Evolutionary conservation across 176 grass and related monocot species (phyloP).

Genomic region (Lolium rigidum): DNA sequence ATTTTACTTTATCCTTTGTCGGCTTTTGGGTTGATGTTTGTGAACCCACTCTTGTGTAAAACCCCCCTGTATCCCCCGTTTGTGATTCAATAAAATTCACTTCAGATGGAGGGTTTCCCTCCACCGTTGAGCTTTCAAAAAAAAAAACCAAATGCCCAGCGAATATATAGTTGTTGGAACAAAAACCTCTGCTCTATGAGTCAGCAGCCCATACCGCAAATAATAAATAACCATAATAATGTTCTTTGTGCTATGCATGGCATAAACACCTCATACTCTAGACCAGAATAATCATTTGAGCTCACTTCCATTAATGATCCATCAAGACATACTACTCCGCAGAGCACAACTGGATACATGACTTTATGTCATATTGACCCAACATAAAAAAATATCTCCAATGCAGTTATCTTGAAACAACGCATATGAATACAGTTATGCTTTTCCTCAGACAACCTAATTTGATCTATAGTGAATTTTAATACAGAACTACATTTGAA

Average conservation of each 20-base stretch:
- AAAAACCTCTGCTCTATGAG: slow-evolving; percentile 92
- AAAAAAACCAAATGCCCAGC: too few relatives aligned
- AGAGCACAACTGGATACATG: not conserved
- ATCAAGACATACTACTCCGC: not conserved
- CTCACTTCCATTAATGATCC: not conserved
- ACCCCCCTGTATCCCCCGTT: too few relatives aligned
- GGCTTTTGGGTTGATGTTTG: too few relatives aligned
- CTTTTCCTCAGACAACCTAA: not conserved
- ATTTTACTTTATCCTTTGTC: too few relatives aligned
- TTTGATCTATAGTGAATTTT: not conserved
- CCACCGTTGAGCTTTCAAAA: too few relatives aligned
- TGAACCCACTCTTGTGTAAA: too few relatives aligned
- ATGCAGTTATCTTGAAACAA: not conserved
- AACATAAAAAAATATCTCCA: not conserved
- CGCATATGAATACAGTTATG: not conserved
- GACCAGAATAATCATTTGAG: not conserved
- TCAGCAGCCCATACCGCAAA: slow-evolving; percentile 85
- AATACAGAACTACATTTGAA: not conserved
- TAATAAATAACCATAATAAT: slow-evolving; percentile 66
- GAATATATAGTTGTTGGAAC: slow-evolving; percentile 78
- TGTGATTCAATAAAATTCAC: too few relatives aligned
- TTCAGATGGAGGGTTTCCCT: too few relatives aligned
- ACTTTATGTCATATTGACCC: not conserved
- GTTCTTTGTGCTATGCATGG: not conserved
- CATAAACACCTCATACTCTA: not conserved